A percentile compares a stretch with the other conserved stretches of the same genome.
Conservation (phyloP, 1,284 basidiomycete species). For the Fomes fomentarius region DNA sequence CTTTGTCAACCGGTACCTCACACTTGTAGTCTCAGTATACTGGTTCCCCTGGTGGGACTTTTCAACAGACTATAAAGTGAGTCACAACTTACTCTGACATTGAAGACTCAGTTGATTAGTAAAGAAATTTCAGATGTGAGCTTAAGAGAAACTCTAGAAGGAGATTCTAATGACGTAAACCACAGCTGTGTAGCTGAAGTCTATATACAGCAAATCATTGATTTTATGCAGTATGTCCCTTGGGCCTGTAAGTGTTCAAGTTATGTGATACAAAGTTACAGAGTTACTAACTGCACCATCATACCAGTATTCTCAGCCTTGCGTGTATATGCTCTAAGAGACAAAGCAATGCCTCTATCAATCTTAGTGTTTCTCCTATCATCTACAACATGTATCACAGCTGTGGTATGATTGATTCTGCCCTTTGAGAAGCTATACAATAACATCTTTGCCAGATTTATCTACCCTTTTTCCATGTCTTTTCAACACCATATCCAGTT, state of each 20-base stretch:
- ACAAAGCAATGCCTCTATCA: background rate
- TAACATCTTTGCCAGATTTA: background rate
- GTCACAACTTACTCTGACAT: too few relatives aligned
- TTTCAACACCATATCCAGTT: background rate
- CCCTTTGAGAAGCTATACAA: background rate
- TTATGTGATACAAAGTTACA: too few relatives aligned
- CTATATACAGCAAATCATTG: background rate
- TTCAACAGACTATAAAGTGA: background rate
- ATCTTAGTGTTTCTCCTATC: background rate
- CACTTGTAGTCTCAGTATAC: background rate
- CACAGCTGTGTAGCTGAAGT: background rate
- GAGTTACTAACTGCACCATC: background rate
- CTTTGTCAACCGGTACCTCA: constrained; percentile 2
- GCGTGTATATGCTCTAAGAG: too few relatives aligned
- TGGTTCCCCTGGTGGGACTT: background rate
- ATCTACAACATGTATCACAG: background rate
- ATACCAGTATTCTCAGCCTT: too few relatives aligned
- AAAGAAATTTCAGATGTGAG: too few relatives aligned
- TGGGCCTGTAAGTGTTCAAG: background rate
- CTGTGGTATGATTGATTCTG: background rate
- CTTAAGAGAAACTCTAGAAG: too few relatives aligned
- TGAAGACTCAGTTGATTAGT: too few relatives aligned
- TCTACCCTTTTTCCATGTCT: background rate
- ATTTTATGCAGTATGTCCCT: background rate
- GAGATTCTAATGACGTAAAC: too few relatives aligned